Conservation (phyloP, 768 basidiomycete species). For the Boletellus sp. region DNA sequence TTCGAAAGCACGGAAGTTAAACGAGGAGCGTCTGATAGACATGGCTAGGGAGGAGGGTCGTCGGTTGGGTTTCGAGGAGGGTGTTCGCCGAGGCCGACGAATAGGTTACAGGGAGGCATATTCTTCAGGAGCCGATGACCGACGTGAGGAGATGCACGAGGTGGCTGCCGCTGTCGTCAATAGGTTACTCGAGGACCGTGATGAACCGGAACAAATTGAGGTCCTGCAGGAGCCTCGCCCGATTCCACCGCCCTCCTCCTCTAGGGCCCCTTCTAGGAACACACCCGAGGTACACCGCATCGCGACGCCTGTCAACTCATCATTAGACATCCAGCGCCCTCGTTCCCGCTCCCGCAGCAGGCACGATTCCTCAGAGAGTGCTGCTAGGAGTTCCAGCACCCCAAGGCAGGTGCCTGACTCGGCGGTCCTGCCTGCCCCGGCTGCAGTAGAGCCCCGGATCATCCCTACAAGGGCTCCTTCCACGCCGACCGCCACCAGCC, state of each 20-base stretch:
- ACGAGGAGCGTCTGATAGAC: constrained; percentile 46
- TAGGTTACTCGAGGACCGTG: constrained; percentile 22
- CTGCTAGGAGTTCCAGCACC: constrained; percentile 10
- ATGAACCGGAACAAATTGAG: constrained; percentile 24
- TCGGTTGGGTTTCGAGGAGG: constrained; percentile 49
- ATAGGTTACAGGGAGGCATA: constrained; percentile 30
- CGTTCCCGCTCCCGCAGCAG: constrained; percentile 24
- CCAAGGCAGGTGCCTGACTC: constrained; percentile 12
- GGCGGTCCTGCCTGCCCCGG: constrained; percentile 1
- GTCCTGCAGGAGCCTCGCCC: constrained; percentile 13
- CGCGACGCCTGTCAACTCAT: constrained; percentile 12
- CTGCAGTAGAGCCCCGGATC: constrained; percentile 14
- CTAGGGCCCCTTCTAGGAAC: constrained; percentile 1
- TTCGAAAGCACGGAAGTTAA: constrained; percentile 42
- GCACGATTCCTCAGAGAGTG: constrained; percentile 13
- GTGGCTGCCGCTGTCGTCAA: constrained; percentile 19
- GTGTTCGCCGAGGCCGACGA: constrained; percentile 36
- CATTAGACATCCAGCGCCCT: constrained; percentile 16
- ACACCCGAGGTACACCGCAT: constrained; percentile 28
- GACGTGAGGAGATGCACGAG: constrained; percentile 15
- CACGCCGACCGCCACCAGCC: constrained; percentile 11
- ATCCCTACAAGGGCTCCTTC: constrained; percentile 7
- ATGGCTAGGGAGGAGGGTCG: constrained; percentile 54
- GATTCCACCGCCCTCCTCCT: constrained; percentile 12
- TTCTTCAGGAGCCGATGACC: constrained; percentile 11